Evolutionary conservation across 2,329 filamentous ascomycete species (phyloP), one percentile per base, ranked within the genome.

Genomic region (Graphiopsis chlorocephala): DNA sequence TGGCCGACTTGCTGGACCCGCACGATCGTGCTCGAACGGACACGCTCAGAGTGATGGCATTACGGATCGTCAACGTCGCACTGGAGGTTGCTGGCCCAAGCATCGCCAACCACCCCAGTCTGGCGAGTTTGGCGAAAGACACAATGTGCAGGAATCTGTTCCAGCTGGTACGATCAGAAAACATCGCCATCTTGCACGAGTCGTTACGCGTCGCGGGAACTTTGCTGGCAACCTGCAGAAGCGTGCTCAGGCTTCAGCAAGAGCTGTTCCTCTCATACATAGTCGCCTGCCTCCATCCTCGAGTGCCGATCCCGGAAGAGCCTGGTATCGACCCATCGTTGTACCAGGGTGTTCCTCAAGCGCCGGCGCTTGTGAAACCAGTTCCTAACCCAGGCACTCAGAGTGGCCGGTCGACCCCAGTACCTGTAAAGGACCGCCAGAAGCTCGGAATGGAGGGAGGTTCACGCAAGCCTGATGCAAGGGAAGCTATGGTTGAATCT

Each of bases 401-500:
- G 66, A 97, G 93, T 73, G 94, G 95, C 8, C 86, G 93, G 62
- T 88, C 91, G 38, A 97, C 95, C 1, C 95, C 95, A 31, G 92
- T 98, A 2, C 90, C 92, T 7, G 89, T 97, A 62, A 93, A 93
- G 74, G 95, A 99, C 73, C 87, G 95, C 61, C 93, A 96, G 76
- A 95, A 92, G 75, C 85, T 98, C 38, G 95, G 95, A 0, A 82
- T 99, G 74, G 95, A 98, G 78, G 94, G 95, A 1, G 93, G 94
- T 10, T 87, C 91, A 38, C 86, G 95, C 67, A 97, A 96, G 75
- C 95, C 95, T 3, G 96, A 99, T 78, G 93, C 95, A 31, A 86
- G 95, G 70, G 95, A 99, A 81, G 93, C 95, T 33, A 99, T 99
- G 95, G 92, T 99, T 4, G 95, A 99, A 79, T 96, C 91, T 71